Evolutionary conservation across 768 basidiomycete genomes (phyloP).

Genomic region (Lactarius hatsudake): DNA sequence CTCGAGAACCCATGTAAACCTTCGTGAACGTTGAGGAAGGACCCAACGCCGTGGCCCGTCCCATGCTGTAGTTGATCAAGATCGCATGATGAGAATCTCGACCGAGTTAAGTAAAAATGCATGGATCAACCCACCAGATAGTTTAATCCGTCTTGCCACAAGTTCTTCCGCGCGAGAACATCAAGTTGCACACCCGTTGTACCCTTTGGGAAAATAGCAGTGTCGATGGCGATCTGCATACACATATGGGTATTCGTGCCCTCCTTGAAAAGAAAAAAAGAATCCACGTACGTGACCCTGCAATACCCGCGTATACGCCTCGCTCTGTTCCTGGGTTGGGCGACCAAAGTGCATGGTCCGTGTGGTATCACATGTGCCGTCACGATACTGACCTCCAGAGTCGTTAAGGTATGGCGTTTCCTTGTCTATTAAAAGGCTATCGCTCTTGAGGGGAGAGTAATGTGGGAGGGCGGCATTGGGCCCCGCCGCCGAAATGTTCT

Average conservation of each 20-base stretch:
- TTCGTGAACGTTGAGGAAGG: slow-evolving; percentile 83
- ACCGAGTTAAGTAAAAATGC: slow-evolving; percentile 4
- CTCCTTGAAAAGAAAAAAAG: slow-evolving; percentile 27
- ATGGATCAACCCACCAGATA: slow-evolving; percentile 54
- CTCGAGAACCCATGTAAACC: slow-evolving; percentile 78
- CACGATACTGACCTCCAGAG: slow-evolving; percentile 85
- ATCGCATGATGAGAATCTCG: slow-evolving; percentile 9
- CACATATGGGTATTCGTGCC: slow-evolving; percentile 19
- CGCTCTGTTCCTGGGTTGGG: slow-evolving; percentile 80
- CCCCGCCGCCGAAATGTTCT: slow-evolving; percentile 86
- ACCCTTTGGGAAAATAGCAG: slow-evolving; percentile 85
- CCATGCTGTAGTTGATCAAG: slow-evolving; percentile 57
- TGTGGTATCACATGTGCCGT: slow-evolving; percentile 87
- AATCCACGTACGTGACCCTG: slow-evolving; percentile 83
- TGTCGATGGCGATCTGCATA: slow-evolving; percentile 83
- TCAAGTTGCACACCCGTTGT: slow-evolving; percentile 82
- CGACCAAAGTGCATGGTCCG: slow-evolving; percentile 84
- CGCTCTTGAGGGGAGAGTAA: slow-evolving; percentile 71
- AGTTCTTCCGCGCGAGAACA: slow-evolving; percentile 82
- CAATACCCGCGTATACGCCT: slow-evolving; percentile 91
- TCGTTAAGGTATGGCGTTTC: slow-evolving; percentile 90
- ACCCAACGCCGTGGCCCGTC: slow-evolving; percentile 88
- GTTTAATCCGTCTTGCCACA: slow-evolving; percentile 85
- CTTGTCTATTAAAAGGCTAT: slow-evolving; percentile 71
- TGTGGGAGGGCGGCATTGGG: slow-evolving; percentile 94